Percentiles rank a stretch among this genome's conserved stretches.
Conservation (phyloP, 78 protist species). For the Protostelium mycophagum region DNA sequence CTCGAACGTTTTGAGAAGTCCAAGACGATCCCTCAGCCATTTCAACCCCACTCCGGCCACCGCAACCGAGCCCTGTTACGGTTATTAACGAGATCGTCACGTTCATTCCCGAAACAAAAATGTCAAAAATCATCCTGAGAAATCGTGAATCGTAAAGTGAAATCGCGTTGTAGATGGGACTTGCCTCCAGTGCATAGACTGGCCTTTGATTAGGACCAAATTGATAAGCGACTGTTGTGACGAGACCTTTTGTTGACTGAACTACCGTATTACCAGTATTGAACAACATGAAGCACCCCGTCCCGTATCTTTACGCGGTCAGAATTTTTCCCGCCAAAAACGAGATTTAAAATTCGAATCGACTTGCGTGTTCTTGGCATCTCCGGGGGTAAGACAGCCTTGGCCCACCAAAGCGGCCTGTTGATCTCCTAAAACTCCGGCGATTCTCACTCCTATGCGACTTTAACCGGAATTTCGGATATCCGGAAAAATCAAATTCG, state of each 20-base stretch:
- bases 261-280: slow-evolving; percentile 83
- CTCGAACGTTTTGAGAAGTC: slow-evolving; percentile 14
- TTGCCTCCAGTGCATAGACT: slow-evolving; percentile 54
- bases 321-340: neutral
- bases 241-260: slow-evolving; percentile 80
- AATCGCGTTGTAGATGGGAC: slow-evolving; percentile 3
- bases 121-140: too few relatives aligned
- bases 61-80: slow-evolving; percentile 79
- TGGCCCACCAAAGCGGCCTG: slow-evolving; percentile 98
- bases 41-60: slow-evolving; percentile 82
- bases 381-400: slow-evolving; percentile 76
- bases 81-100: neutral
- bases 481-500: neutral
- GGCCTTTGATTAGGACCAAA: slow-evolving; percentile 37
- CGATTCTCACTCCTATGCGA: neutral
- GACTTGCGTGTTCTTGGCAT: slow-evolving; percentile 82
- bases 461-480: too few relatives aligned
- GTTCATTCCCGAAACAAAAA: too few relatives aligned
- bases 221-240: slow-evolving; percentile 92
- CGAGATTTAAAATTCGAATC: neutral
- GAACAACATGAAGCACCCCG: slow-evolving; percentile 94
- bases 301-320: slow-evolving; percentile 84
- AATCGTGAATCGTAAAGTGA: neutral
- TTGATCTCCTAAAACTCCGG: slow-evolving; percentile 93
- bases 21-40: slow-evolving; percentile 80